Base-by-base conservation (phyloP, 2,329 filamentous ascomycete species). In the Lasiodiplodia gonubiensis region DNA sequence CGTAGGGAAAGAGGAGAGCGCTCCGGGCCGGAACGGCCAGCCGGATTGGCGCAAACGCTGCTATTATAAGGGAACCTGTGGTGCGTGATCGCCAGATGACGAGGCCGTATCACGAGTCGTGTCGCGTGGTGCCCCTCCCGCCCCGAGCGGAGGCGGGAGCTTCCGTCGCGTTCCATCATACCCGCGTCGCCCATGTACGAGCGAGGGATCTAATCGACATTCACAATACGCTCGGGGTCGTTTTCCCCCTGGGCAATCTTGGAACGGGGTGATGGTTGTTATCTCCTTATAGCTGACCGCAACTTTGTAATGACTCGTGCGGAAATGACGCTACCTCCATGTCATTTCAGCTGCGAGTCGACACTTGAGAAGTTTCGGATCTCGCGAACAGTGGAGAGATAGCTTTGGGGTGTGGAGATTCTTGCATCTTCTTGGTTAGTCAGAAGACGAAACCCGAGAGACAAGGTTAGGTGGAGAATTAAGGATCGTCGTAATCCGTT, bases 151-250 rank as follows among this genome's bases (percentile, higher is more conserved):
- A 25, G 14, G 23, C 55, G 42, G 37, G 55, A 25, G 55, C 11
- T 46, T 48, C 55, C 42, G 30, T 27, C 55, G 55, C 42, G n/a
- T 46, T 46, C 55, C 30, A 46, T 30, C 55, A 2, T 46, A 21
- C 27, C 55, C 42, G 35, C 21, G 55, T 23, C 23, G 37, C 37
- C 6, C 16, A 14, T 18, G 11, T 25, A 16, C 23, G 18, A 46
- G 21, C 37, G 72, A 68, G 11, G n/a, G 74, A 70, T 61, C 77
- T 75, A 63, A 63, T 63, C 42, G 49, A 25, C 49, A 33, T 21
- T 39, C 55, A 37, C 42, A 46, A 46, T 46, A 37, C 55, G 33
- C 8, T 6, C 10, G 35, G 10, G 25, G 6, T 27, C 37, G 37
- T 42, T 37, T 21, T n/a, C 16, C 21, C 55, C 37, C 23, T 46